Evolutionary conservation across 139 green algal genomes (phyloP).

Genomic region (Klebsormidium nitens): DNA sequence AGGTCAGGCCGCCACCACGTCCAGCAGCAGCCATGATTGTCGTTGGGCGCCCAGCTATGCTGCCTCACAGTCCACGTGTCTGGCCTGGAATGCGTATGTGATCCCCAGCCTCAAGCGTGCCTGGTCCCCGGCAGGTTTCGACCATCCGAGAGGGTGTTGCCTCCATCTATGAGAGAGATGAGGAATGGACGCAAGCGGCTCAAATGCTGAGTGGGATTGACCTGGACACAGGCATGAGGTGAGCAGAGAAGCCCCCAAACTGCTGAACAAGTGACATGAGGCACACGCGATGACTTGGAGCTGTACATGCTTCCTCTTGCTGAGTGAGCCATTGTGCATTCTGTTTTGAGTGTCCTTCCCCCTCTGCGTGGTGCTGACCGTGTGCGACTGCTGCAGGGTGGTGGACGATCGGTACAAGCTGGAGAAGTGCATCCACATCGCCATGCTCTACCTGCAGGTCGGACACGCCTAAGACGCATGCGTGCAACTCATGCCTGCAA

Average conservation of each 20-base stretch:
- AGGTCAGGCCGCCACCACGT: conserved; percentile 10
- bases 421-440: conserved; percentile 84
- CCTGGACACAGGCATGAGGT: conserved; percentile 40
- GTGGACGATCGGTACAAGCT: conserved; percentile 77
- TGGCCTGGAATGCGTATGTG: too few species aligned
- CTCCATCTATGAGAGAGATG: conserved; percentile 63
- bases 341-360: not conserved
- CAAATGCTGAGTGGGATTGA: conserved; percentile 86
- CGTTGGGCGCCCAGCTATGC: not conserved
- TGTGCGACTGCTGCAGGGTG: conserved; percentile 4
- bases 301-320: not conserved
- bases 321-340: not conserved
- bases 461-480: conserved; percentile 21
- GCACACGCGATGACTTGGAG: too few species aligned
- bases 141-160: conserved; percentile 61
- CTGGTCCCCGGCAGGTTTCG: conserved; percentile 14
- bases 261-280: not conserved
- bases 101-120: too few species aligned
- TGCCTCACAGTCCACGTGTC: too few species aligned
- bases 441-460: conserved; percentile 77
- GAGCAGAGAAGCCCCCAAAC: not conserved
- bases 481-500: not conserved
- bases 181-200: conserved; percentile 85
- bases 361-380: conserved; percentile 11
- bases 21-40: not conserved